phyloP scores from a whole-genome alignment of 2,329 filamentous ascomycete genomes.

The Trichoderma sp. region DNA sequence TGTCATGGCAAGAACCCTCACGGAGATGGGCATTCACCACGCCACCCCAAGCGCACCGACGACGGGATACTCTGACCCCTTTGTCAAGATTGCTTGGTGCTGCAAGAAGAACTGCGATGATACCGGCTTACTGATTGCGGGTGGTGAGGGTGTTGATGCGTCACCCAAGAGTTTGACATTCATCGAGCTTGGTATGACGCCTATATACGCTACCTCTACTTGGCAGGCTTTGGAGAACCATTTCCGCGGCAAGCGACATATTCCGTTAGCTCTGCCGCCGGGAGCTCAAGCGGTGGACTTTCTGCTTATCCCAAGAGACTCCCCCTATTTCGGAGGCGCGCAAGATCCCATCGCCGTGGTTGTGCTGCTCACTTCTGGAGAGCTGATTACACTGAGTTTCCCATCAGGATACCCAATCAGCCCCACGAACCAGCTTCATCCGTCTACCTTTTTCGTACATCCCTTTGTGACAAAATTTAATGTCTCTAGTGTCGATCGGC shows the following conservation, averaged over 20 bases:
- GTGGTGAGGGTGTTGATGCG: conserved; percentile 71
- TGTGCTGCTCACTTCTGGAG: conserved; percentile 79
- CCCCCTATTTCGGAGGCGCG: conserved; percentile 83
- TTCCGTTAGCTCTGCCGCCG: conserved; percentile 73
- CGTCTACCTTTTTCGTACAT: conserved; percentile 85
- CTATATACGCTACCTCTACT: conserved; percentile 86
- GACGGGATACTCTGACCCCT: conserved; percentile 70
- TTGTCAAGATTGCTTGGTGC: conserved; percentile 85
- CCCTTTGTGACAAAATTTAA: conserved; percentile 79
- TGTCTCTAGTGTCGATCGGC: conserved; percentile 75
- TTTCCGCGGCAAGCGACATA: conserved; percentile 75
- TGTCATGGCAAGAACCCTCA: conserved; percentile 79
- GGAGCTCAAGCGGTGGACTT: conserved; percentile 80
- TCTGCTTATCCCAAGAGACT: conserved; percentile 77
- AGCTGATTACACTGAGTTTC: conserved; percentile 87
- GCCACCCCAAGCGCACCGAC: conserved; percentile 57
- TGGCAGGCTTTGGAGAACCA: conserved; percentile 83
- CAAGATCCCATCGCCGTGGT: conserved; percentile 90
- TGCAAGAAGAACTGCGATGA: conserved; percentile 93
- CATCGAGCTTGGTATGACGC: conserved; percentile 85
- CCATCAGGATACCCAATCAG: conserved; percentile 89
- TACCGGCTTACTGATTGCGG: conserved; percentile 83
- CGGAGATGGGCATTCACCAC: conserved; percentile 73
- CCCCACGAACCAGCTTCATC: conserved; percentile 89
- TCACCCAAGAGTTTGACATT: conserved; percentile 81